Conservation (phyloP, 257 asterid species). For the Ilex asprella region DNA sequence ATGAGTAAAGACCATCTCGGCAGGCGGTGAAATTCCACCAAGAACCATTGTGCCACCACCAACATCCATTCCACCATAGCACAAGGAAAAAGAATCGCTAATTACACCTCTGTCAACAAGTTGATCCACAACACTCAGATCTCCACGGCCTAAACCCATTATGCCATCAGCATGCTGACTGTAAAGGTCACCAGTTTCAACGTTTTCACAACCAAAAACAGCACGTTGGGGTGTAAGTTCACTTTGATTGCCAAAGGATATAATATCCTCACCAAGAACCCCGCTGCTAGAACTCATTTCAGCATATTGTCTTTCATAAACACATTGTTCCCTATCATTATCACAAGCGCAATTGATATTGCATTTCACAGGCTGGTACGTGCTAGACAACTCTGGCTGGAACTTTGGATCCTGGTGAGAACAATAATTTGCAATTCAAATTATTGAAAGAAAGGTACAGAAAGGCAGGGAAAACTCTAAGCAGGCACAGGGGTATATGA, state of each 20-base stretch:
- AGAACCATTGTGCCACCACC: conserved; percentile 99
- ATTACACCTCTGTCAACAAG: conserved; percentile 85
- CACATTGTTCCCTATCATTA: conserved; percentile 57
- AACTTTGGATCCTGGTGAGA: conserved; percentile 78
- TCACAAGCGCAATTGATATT: conserved; percentile 83
- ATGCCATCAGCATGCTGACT: conserved; percentile 99
- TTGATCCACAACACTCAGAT: conserved; percentile 95
- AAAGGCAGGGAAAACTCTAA: not conserved
- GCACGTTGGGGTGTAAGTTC: conserved; percentile 87
- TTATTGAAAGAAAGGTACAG: conserved; percentile 13
- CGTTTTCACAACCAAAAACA: conserved; percentile 88
- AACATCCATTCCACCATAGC: conserved; percentile 99
- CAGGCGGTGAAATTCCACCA: conserved; percentile 76
- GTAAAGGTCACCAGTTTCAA: conserved; percentile 96
- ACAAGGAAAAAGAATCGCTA: conserved; percentile 85
- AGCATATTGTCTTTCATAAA: conserved; percentile 90
- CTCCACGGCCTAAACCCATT: conserved; percentile 98
- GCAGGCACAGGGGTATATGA: too few species aligned
- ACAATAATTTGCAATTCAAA: conserved; percentile 2
- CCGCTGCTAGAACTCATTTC: conserved; percentile 99
- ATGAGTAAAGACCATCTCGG: conserved; percentile 70
- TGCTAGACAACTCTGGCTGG: conserved; percentile 73
- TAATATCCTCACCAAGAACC: conserved; percentile 78
- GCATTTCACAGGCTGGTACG: conserved; percentile 81
- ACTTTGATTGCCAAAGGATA: conserved; percentile 89